A percentile compares a stretch with the other conserved stretches of the same genome.
phyloP scores from a whole-genome alignment of 2,329 filamentous ascomycete species.

The Pyrenophora teres region DNA sequence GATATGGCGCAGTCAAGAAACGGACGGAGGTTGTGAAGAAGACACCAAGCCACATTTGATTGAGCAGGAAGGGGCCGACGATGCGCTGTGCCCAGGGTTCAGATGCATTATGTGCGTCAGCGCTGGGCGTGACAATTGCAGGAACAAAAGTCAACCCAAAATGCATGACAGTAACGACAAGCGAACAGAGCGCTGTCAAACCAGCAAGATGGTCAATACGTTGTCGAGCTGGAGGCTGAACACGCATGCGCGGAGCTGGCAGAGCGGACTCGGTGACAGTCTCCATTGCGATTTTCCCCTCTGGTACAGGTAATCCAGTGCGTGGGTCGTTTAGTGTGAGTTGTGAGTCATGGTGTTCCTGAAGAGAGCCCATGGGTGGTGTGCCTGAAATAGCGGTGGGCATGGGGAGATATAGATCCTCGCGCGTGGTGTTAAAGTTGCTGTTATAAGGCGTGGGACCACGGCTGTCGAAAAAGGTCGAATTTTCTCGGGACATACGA shows the following conservation, averaged over 20 bases:
- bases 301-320: neutral
- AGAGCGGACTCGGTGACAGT: slow-evolving; percentile 38
- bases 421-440: slow-evolving; percentile 21
- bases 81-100: slow-evolving; percentile 51
- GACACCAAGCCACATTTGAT: slow-evolving; percentile 55
- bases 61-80: slow-evolving; percentile 52
- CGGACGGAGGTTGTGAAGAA: slow-evolving; percentile 57
- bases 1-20: slow-evolving; percentile 51
- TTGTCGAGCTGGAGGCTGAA: slow-evolving; percentile 31
- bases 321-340: slow-evolving; percentile 18
- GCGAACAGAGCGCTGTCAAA: slow-evolving; percentile 51
- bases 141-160: slow-evolving; percentile 53
- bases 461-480: slow-evolving; percentile 30
- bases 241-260: slow-evolving; percentile 36
- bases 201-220: slow-evolving; percentile 56
- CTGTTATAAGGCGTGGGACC: slow-evolving; percentile 28
- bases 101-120: slow-evolving; percentile 46
- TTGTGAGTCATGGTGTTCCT: slow-evolving; percentile 16
- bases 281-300: slow-evolving; percentile 36
- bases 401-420: slow-evolving; percentile 15
- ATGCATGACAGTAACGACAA: slow-evolving; percentile 54
- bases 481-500: slow-evolving; percentile 25
- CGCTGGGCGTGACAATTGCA: slow-evolving; percentile 41
- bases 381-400: neutral
- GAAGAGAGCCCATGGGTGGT: too few relatives aligned